Evolutionary conservation across 805 yeast genomes (phyloP), one percentile per base, ranked within the genome.

Genomic region (Babjeviella inositovora): DNA sequence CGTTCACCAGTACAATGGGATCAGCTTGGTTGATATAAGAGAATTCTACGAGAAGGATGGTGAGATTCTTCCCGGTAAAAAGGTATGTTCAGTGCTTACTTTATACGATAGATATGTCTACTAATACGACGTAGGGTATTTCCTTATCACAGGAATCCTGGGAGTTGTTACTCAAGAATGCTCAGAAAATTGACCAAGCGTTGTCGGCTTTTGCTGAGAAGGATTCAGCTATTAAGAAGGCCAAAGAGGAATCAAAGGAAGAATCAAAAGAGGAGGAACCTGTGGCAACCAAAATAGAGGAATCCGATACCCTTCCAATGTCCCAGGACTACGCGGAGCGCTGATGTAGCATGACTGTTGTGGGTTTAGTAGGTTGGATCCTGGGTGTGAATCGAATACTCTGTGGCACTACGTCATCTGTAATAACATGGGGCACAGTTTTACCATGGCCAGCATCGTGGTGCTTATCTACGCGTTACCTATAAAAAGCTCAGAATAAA

Each of bases 11-110:
- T 85, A 69, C 54, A 71, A 76, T 26, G 70, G 71, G 24, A 50
- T 53, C 26, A 64, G 63, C 16, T 50, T 84, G 32, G 68, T 87
- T 8, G 94, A 85, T 37, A 77, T 85, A 25, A 62, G 97, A 28
- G 95, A 85, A 42, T 82, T 57, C 49, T 85, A 81, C 44, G 50
- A 46, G 28, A 57, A 56, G 24, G 66, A 70, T 23, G 74, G 74
- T 5, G 73, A 70, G 29, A 56, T 61, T 51, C 60, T 60, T 29
- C 97, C 97, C 0, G 93, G 93, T 1, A 74, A 70, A 39, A 85
- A 85, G 47, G 74, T 51, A 30, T 24, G 52, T 32, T n/a, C n/a
- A n/a, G n/a, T n/a, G n/a, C n/a, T n/a, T n/a, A n/a, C n/a, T n/a
- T n/a, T n/a, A n/a, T n/a, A n/a, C n/a, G n/a, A n/a, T n/a, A n/a